Conservation (phyloP, 2,329 filamentous ascomycete genomes). For the Penicillium decumbens region DNA sequence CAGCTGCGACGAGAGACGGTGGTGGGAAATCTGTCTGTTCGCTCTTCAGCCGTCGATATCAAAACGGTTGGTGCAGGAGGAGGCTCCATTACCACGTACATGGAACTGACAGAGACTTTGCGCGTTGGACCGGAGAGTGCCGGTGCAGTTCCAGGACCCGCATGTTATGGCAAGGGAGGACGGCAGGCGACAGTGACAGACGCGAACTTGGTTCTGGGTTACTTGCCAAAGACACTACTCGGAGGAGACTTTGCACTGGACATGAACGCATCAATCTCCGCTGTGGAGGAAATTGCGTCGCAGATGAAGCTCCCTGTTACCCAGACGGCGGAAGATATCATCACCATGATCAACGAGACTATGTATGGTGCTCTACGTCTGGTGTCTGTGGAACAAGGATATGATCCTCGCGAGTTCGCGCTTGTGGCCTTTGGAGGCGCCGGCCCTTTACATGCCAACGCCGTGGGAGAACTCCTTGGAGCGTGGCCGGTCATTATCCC, state of each 20-base stretch:
- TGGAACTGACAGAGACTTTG: slow-evolving; percentile 46
- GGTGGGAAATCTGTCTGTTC: slow-evolving; percentile 44
- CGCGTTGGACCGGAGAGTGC: slow-evolving; percentile 51
- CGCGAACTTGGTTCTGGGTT: slow-evolving; percentile 48
- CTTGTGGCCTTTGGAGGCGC: slow-evolving; percentile 51
- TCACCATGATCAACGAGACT: slow-evolving; percentile 49
- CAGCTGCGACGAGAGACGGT: slow-evolving; percentile 46
- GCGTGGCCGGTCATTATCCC: slow-evolving; percentile 53
- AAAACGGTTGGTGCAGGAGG: slow-evolving; percentile 49
- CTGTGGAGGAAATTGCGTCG: slow-evolving; percentile 43
- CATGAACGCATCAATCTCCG: slow-evolving; percentile 39
- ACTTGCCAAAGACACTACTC: slow-evolving; percentile 45
- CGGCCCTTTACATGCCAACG: slow-evolving; percentile 50
- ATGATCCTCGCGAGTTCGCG: slow-evolving; percentile 50
- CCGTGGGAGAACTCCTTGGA: slow-evolving; percentile 47
- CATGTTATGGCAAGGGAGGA: slow-evolving; percentile 49
- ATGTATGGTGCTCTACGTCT: slow-evolving; percentile 51
- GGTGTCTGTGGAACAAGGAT: slow-evolving; percentile 51
- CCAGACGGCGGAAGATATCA: slow-evolving; percentile 47
- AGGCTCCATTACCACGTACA: slow-evolving; percentile 48
- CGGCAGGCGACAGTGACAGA: slow-evolving; percentile 48
- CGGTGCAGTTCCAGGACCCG: slow-evolving; percentile 47
- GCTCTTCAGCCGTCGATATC: slow-evolving; percentile 48
- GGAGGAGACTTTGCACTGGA: slow-evolving; percentile 47
- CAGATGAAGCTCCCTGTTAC: slow-evolving; percentile 45